Percentiles rank a stretch among this genome's conserved stretches.
phyloP scores from a whole-genome alignment of 345 rosid genomes.

The Syzygium aromaticum region DNA sequence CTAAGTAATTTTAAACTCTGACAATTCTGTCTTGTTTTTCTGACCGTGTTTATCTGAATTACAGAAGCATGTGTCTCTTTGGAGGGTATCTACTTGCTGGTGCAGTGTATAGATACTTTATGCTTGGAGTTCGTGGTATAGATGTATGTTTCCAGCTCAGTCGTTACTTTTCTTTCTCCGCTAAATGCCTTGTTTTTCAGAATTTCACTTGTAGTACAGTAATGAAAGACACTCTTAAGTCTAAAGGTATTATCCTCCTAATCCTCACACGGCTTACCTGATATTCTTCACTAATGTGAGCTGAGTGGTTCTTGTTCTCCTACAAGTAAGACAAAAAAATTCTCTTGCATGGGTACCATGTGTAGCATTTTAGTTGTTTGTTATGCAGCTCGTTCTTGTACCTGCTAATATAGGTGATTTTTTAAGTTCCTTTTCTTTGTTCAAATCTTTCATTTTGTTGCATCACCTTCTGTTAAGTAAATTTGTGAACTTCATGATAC shows the following conservation, averaged over 20 bases:
- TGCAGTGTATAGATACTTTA: constrained; percentile 54
- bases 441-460: background rate
- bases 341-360: background rate
- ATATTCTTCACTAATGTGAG: background rate
- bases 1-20: background rate
- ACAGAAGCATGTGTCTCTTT: constrained; percentile 61
- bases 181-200: background rate
- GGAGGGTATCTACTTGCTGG: constrained; percentile 81
- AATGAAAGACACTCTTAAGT: background rate
- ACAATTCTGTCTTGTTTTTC: constrained; percentile 8
- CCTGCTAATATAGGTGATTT: background rate
- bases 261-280: background rate
- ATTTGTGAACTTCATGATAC: background rate
- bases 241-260: background rate
- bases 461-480: background rate
- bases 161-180: background rate
- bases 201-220: background rate
- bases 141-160: constrained; percentile 40
- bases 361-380: background rate
- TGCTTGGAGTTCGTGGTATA: constrained; percentile 59
- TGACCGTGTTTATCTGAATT: background rate
- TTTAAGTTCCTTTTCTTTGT: background rate
- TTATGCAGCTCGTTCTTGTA: background rate
- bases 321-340: background rate
- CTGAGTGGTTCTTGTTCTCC: background rate